Evolutionary conservation across 2,329 filamentous ascomycete species (phyloP).

Genomic region (Claviceps quebecensis): DNA sequence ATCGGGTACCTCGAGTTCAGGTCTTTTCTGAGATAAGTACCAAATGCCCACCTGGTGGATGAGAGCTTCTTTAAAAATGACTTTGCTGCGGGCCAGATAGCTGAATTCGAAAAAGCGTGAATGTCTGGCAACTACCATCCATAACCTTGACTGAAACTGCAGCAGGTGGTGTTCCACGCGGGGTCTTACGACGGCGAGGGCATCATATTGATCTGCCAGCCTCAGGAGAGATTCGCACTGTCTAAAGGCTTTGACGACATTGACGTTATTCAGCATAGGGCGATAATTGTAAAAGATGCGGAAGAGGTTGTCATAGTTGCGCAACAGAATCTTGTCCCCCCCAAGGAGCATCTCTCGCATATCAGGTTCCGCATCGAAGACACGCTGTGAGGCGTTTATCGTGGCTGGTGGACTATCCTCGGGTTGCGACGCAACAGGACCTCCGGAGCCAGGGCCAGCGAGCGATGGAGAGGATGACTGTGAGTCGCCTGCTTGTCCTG

Average conservation of each 20-base stretch:
- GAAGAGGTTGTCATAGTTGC: slow-evolving; percentile 92
- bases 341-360: too few relatives aligned
- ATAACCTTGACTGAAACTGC: slow-evolving; percentile 78
- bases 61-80: slow-evolving; percentile 75
- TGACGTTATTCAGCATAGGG: slow-evolving; percentile 66
- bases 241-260: slow-evolving; percentile 83
- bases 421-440: slow-evolving; percentile 12
- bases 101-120: slow-evolving; percentile 80
- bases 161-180: slow-evolving; percentile 88
- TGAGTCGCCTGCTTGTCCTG: slow-evolving; percentile 1
- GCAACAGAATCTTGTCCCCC: slow-evolving; percentile 57
- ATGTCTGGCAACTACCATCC: slow-evolving; percentile 95
- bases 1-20: slow-evolving; percentile 60
- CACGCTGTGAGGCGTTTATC: slow-evolving; percentile 25
- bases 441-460: slow-evolving; percentile 21
- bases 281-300: slow-evolving; percentile 92
- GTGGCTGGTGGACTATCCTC: slow-evolving; percentile 25
- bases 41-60: slow-evolving; percentile 93
- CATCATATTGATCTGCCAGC: slow-evolving; percentile 90
- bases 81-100: slow-evolving; percentile 68
- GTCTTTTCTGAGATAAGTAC: slow-evolving; percentile 65
- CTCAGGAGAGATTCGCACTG: slow-evolving; percentile 84
- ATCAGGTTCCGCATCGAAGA: slow-evolving; percentile 29
- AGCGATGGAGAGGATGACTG: slow-evolving; percentile 15
- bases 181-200: slow-evolving; percentile 72